phyloP scores from a whole-genome alignment of 495 filamentous ascomycete genomes.

The Podospora pseudocomata region DNA sequence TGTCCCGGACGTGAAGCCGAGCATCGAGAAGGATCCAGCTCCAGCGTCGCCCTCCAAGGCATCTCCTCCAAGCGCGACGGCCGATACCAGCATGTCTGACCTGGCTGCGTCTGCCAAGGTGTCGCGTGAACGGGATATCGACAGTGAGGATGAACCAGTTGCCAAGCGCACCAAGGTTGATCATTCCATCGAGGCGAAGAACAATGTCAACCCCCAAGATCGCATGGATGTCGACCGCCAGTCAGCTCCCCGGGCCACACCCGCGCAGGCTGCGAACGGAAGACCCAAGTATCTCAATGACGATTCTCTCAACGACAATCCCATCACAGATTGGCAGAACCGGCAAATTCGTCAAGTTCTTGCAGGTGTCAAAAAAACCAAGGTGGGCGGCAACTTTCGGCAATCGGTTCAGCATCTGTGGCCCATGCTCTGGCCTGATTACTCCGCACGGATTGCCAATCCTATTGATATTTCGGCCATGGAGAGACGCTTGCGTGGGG shows the following conservation, averaged over 20 bases:
- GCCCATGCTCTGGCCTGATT: constrained; percentile 56
- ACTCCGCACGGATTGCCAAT: constrained; percentile 63
- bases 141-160: constrained; percentile 66
- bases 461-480: constrained; percentile 83
- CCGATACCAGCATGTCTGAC: constrained; percentile 40
- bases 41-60: constrained; percentile 15
- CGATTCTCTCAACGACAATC: constrained; percentile 26
- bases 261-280: constrained; percentile 14
- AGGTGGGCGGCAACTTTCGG: constrained; percentile 66
- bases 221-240: constrained; percentile 24
- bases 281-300: constrained; percentile 26
- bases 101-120: constrained; percentile 48
- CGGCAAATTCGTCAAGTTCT: constrained; percentile 51
- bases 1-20: constrained; percentile 24
- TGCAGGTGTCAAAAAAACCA: constrained; percentile 74
- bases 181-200: constrained; percentile 25
- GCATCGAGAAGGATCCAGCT: constrained; percentile 20
- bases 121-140: constrained; percentile 67
- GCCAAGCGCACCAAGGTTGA: constrained; percentile 67
- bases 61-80: constrained; percentile 18
- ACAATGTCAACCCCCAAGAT: constrained; percentile 9
- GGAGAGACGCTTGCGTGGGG: constrained; percentile 68
- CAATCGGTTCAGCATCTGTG: constrained; percentile 62
- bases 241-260: not conserved
- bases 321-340: constrained; percentile 45